A percentile compares a stretch with the other conserved stretches of the same genome.
Evolutionary conservation across 805 yeast species (phyloP).

Genomic region (Candida maesae): DNA sequence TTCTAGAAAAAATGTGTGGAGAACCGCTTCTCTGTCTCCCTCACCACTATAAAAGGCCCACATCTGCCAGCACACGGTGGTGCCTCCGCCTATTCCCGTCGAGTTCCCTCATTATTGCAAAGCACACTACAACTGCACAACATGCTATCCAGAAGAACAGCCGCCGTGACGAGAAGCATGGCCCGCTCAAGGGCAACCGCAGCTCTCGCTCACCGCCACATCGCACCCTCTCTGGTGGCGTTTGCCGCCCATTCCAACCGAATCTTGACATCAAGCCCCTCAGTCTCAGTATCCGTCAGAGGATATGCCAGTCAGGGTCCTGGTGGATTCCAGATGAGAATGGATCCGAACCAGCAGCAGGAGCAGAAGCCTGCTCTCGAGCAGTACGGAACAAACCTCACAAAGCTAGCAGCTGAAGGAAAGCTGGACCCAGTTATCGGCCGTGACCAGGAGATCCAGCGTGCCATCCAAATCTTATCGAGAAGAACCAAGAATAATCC

Average conservation of each 20-base stretch:
- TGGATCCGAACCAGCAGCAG: constrained; percentile 41
- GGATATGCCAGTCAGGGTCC: constrained; percentile 13
- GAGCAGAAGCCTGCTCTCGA: constrained; percentile 69
- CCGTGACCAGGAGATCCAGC: constrained; percentile 88
- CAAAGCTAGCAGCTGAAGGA: constrained; percentile 83
- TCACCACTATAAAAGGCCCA: background rate
- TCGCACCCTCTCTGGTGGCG: background rate
- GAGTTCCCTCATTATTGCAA: background rate
- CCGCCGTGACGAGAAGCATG: background rate
- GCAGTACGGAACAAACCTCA: constrained; percentile 80
- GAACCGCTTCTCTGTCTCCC: background rate
- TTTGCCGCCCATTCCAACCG: background rate
- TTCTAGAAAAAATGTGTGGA: constrained; percentile 1
- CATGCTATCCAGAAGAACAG: constrained; percentile 9
- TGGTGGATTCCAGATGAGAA: constrained; percentile 27
- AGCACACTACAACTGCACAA: background rate
- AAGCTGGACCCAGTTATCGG: constrained; percentile 96
- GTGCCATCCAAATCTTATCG: constrained; percentile 89
- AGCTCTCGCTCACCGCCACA: background rate
- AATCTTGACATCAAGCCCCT: background rate
- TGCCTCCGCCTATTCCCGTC: too few species aligned
- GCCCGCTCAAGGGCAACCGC: constrained; percentile 5
- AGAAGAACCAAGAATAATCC: constrained; percentile 95
- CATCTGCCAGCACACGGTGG: too few species aligned
- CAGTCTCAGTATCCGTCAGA: constrained; percentile 1